Conservation (phyloP, 768 basidiomycete genomes). For the Mycena latifolia region DNA sequence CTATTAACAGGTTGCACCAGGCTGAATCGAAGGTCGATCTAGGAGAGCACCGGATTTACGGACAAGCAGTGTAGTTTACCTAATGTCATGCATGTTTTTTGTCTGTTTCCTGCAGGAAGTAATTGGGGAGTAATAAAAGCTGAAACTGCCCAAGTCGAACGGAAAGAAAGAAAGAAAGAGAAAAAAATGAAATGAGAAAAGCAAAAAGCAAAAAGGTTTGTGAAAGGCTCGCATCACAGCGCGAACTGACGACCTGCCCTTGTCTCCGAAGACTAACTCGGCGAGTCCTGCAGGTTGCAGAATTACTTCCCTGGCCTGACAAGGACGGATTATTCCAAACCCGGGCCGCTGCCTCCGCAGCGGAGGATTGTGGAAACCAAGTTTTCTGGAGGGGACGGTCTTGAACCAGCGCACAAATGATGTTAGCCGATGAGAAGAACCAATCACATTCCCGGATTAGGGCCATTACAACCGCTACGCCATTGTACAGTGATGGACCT, state of each 20-base stretch:
- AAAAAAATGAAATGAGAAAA: slow-evolving; percentile 53
- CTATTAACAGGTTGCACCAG: no score
- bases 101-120: no score
- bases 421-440: slow-evolving; percentile 68
- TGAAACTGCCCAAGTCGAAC: no score
- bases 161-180: slow-evolving; percentile 9
- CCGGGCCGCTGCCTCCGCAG: slow-evolving; percentile 69
- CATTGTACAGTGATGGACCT: slow-evolving; percentile 51
- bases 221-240: slow-evolving; percentile 79
- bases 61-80: no score
- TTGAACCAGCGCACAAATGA: slow-evolving; percentile 92
- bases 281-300: slow-evolving; percentile 88
- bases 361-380: slow-evolving; percentile 84
- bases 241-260: slow-evolving; percentile 88
- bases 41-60: no score
- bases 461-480: slow-evolving; percentile 87
- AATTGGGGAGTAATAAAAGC: no score
- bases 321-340: slow-evolving; percentile 88
- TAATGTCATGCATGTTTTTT: no score
- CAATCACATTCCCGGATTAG: slow-evolving; percentile 84
- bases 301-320: slow-evolving; percentile 94
- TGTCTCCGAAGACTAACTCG: slow-evolving; percentile 95
- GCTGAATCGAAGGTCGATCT: no score
- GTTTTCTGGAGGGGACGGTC: slow-evolving; percentile 95
- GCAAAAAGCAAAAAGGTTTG: slow-evolving; percentile 70